These are phyloP conservation scores for Pyrenophora tritici-repentis DNA, from an alignment of 2,329 filamentous ascomycete genomes.

Conservation along the genomic window DNA sequence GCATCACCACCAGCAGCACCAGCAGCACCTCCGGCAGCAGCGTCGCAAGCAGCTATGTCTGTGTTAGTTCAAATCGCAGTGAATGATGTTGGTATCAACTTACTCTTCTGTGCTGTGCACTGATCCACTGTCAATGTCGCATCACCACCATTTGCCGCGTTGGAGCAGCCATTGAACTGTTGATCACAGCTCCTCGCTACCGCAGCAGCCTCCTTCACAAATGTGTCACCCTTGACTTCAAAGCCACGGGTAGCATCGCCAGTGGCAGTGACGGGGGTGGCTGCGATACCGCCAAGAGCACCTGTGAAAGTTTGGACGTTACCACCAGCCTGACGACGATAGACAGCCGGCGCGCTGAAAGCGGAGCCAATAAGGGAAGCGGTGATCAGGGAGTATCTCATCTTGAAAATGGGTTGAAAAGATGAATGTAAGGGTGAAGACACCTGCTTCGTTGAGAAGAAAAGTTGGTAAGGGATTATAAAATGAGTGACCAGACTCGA, in stretches of 20 bases:
- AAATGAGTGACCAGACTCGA: conserved; percentile 39
- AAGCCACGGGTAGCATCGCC: conserved; percentile 54
- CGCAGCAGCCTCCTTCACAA: conserved; percentile 61
- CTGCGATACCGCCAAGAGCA: conserved; percentile 30
- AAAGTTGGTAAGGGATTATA: conserved; percentile 9
- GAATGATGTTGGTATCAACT: conserved; percentile 4
- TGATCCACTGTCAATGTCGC: conserved; percentile 21
- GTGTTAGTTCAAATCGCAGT: too few relatives aligned
- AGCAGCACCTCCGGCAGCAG: too few relatives aligned
- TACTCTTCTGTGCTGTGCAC: conserved; percentile 30
- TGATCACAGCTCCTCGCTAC: conserved; percentile 65
- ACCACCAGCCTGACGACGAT: conserved; percentile 15
- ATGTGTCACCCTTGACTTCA: conserved; percentile 45
- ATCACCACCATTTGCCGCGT: conserved; percentile 57
- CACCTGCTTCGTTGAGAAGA: neutral
- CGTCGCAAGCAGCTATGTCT: too few relatives aligned
- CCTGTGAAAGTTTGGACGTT: conserved; percentile 33
- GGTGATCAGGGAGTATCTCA: conserved; percentile 29
- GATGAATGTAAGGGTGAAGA: too few relatives aligned
- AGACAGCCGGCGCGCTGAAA: conserved; percentile 17
- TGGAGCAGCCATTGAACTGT: conserved; percentile 66
- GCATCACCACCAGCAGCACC: neutral
- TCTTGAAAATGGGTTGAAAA: conserved; percentile 14
- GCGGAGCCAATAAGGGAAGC: conserved; percentile 23
- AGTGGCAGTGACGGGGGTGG: conserved; percentile 38